Evolutionary conservation across 2,329 filamentous ascomycete genomes (phyloP).

Genomic region (Calonectria leucothoes): DNA sequence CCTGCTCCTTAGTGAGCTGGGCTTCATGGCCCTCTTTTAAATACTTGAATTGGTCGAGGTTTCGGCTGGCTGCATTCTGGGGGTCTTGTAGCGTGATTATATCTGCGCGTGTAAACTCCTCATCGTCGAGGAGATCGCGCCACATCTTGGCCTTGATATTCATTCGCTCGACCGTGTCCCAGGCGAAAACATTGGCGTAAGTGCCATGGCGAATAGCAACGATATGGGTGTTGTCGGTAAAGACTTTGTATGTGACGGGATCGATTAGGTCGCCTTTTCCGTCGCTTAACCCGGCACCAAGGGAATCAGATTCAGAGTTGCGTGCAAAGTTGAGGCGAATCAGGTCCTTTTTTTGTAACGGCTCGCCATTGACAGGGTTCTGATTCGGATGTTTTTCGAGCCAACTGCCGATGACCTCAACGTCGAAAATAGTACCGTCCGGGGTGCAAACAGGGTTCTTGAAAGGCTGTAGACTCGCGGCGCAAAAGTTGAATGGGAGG

Average conservation of each 20-base stretch:
- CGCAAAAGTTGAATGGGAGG: constrained; percentile 98
- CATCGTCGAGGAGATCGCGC: constrained; percentile 88
- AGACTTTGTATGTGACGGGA: constrained; percentile 96
- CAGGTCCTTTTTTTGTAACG: constrained; percentile 83
- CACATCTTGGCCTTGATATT: constrained; percentile 98
- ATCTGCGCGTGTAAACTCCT: constrained; percentile 87
- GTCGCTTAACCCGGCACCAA: constrained; percentile 60
- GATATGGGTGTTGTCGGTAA: constrained; percentile 98
- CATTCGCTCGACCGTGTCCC: constrained; percentile 93
- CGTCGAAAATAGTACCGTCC: constrained; percentile 91
- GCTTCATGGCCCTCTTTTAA: constrained; percentile 83
- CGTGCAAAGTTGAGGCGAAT: constrained; percentile 93
- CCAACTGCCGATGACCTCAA: constrained; percentile 95
- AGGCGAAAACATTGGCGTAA: constrained; percentile 95
- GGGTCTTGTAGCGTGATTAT: constrained; percentile 98
- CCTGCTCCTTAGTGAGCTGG: constrained; percentile 75
- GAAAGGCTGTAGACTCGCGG: constrained; percentile 94
- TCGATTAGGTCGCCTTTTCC: constrained; percentile 87
- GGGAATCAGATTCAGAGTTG: constrained; percentile 77
- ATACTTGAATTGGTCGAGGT: constrained; percentile 90
- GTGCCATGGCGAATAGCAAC: constrained; percentile 83
- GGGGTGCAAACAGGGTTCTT: constrained; percentile 92
- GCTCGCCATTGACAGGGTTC: constrained; percentile 87
- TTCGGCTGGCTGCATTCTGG: constrained; percentile 84
- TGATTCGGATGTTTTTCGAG: constrained; percentile 88